Conservation (phyloP, 148 eudicot genomes). For the Simmondsia chinensis region DNA sequence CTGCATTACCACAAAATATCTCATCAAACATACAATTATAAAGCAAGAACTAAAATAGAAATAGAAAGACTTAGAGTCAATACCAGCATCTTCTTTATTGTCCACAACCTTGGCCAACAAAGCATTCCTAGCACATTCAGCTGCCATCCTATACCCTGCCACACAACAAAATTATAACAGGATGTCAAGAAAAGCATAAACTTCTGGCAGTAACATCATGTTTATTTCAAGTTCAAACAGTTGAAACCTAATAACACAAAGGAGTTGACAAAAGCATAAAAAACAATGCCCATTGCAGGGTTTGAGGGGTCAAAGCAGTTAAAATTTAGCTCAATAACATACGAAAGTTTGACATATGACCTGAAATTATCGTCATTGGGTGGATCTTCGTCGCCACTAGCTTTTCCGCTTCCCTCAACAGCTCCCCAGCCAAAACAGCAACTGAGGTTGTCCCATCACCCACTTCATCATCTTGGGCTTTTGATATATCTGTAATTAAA, state of each 20-base stretch:
- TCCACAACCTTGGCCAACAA: conserved; percentile 73
- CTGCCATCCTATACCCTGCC: conserved; percentile 93
- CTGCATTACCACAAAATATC: conserved; percentile 31
- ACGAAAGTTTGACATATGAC: conserved; percentile 11
- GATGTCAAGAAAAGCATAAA: not conserved
- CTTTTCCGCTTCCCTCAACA: conserved; percentile 94
- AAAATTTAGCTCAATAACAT: too few species aligned
- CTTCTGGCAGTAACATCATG: not conserved
- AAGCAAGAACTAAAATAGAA: not conserved
- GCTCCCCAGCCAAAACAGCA: conserved; percentile 97
- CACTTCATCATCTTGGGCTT: conserved; percentile 98
- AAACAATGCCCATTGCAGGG: not conserved
- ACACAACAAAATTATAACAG: not conserved
- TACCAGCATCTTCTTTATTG: conserved; percentile 85
- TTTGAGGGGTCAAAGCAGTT: too few species aligned
- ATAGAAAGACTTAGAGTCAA: not conserved
- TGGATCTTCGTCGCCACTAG: conserved; percentile 85
- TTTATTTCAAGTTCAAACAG: not conserved
- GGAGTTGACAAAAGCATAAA: too few species aligned
- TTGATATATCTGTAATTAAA: conserved; percentile 59
- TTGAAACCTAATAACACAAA: not conserved
- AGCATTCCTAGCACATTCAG: conserved; percentile 84
- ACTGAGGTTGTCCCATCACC: conserved; percentile 99
- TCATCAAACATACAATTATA: not conserved
- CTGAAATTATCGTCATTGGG: conserved; percentile 96